Base-by-base conservation (phyloP, 441 rosid genomes). In the Adansonia gregorii region DNA sequence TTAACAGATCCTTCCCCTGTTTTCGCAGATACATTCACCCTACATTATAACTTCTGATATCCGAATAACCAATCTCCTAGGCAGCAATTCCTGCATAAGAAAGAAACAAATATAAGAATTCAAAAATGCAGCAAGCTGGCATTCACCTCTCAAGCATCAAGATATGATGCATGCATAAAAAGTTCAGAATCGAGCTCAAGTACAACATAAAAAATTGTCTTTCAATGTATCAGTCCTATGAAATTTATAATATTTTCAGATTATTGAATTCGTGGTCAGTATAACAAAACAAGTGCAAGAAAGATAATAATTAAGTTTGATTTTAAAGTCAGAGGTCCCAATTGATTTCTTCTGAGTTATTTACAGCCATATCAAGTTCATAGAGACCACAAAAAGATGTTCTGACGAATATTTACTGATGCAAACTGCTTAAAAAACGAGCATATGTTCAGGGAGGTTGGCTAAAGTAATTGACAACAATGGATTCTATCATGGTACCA, bases 81-180 rank as follows among this genome's bases (percentile, higher is more conserved):
- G 91, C 76, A 85, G 89, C 94, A 82, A 90, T 87, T 82, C 94
- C 94, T 90, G 90, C 82, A 82, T 78, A 78, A 81, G 72, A 59
- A 61, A 67, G 39, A 22, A 60, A 76, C 35, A 45, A 73, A 74
- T 22, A 24, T 11, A 19, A 12, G 27, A 56, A 74, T 71, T 49
- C n/a, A 27, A 56, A 56, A 79, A 77, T 51, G 66, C 43, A 69
- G 72, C 54, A 41, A 43, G 39, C 46, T 52, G 67, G 20, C 60
- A 35, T 51, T 72, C 66, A 73, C 15, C 19, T 51, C 74, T 46
- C 60, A 7, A 46, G 27, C 55, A 3, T 68, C 39, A 46, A 46
- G 5, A 46, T 20, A 67, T 68, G 41, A 46, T 31, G 56, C 55
- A 68, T 68, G 22, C 15, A 64, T 61, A 27, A 61, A 24, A 61